These are phyloP conservation scores for Cenchrus americanus DNA, from an alignment of 176 grass and related monocot genomes.

Conservation along the genomic window DNA sequence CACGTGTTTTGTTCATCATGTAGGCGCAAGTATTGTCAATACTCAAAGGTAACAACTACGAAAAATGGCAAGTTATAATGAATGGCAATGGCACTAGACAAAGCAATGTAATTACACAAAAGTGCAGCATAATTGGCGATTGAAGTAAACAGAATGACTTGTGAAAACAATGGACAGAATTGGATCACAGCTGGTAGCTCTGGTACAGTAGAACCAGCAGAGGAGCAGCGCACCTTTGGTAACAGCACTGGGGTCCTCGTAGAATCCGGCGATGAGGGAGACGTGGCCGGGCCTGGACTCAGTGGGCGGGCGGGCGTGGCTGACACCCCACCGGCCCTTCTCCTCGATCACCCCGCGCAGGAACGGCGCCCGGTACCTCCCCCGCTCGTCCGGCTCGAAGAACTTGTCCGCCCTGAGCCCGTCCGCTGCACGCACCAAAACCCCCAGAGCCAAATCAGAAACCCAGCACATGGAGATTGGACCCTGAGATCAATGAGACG, in stretches of 20 bases:
- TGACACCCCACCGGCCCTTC: slow-evolving; percentile 87
- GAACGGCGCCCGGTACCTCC: slow-evolving; percentile 82
- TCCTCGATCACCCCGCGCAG: slow-evolving; percentile 78
- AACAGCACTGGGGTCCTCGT: slow-evolving; percentile 82
- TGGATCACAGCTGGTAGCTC: not conserved
- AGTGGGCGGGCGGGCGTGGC: slow-evolving; percentile 89
- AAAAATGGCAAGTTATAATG: slow-evolving; percentile 9
- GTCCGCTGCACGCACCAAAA: slow-evolving; percentile 61
- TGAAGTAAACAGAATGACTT: not conserved
- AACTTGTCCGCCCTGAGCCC: slow-evolving; percentile 97
- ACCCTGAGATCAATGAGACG: not conserved
- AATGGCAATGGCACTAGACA: not conserved
- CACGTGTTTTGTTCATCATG: not conserved
- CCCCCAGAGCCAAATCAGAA: slow-evolving; percentile 36
- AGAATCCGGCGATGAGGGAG: slow-evolving; percentile 90
- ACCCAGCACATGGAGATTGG: not conserved
- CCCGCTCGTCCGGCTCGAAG: slow-evolving; percentile 75
- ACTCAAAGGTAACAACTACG: not conserved
- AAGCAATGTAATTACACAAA: slow-evolving; percentile 9
- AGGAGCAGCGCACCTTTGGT: slow-evolving; percentile 67
- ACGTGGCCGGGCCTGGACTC: slow-evolving; percentile 90
- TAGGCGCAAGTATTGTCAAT: not conserved
- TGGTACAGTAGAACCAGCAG: not conserved
- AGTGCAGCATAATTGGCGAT: not conserved
- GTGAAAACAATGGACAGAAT: not conserved